Conservation (phyloP, 2,329 filamentous ascomycete species). For the Metarhizium sp. region DNA sequence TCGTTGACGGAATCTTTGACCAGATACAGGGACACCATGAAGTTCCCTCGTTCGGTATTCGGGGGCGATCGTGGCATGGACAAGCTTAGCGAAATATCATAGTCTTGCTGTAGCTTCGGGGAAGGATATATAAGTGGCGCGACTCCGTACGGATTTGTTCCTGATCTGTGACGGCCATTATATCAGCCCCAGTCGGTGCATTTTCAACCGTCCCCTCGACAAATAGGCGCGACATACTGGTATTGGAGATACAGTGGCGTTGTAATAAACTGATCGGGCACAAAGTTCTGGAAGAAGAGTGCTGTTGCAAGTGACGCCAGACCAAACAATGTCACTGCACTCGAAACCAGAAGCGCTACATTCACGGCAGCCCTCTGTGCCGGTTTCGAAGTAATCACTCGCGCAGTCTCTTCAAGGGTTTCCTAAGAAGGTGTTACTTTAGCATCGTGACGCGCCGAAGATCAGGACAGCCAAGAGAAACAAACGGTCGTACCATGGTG, state of each 20-base stretch:
- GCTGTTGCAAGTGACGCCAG: slow-evolving; percentile 40
- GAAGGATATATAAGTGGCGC: slow-evolving; percentile 35
- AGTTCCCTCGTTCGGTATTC: slow-evolving; percentile 77
- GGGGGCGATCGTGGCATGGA: slow-evolving; percentile 66
- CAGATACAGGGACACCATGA: slow-evolving; percentile 80
- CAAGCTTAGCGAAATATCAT: slow-evolving; percentile 72
- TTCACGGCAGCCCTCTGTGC: slow-evolving; percentile 41
- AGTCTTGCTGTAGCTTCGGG: slow-evolving; percentile 64
- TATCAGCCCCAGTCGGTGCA: slow-evolving; percentile 6
- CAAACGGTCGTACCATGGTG: neutral
- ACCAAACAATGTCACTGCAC: slow-evolving; percentile 34
- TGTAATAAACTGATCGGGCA: slow-evolving; percentile 44
- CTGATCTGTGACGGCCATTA: slow-evolving; percentile 26
- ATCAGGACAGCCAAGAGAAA: neutral
- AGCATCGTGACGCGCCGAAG: neutral
- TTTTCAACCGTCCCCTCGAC: neutral
- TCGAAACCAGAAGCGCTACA: slow-evolving; percentile 32
- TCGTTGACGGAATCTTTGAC: slow-evolving; percentile 28
- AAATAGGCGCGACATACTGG: slow-evolving; percentile 32
- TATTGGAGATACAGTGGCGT: slow-evolving; percentile 49
- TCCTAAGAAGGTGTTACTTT: slow-evolving; percentile 16
- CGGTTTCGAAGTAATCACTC: slow-evolving; percentile 38
- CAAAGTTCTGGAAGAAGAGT: slow-evolving; percentile 46
- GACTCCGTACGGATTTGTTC: slow-evolving; percentile 43
- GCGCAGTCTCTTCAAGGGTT: slow-evolving; percentile 24